A percentile compares a stretch with the other conserved stretches of the same genome.
These are phyloP conservation scores for Amanita jacksonii DNA, from an alignment of 768 basidiomycete species.

Conservation along the genomic window DNA sequence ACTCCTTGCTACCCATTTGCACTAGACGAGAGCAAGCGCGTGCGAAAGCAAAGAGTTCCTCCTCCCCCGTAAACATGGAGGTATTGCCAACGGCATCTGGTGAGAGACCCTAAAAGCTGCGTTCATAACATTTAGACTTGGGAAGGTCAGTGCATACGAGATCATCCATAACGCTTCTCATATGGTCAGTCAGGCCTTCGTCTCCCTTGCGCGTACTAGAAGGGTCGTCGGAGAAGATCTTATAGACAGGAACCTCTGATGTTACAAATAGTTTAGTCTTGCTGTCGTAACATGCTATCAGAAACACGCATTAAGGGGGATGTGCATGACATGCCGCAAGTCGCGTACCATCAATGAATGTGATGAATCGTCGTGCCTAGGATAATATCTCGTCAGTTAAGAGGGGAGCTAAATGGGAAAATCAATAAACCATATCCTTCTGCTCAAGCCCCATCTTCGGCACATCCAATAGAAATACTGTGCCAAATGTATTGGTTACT, in stretches of 20 bases:
- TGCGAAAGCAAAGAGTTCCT: constrained; percentile 96
- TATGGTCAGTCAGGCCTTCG: constrained; percentile 60
- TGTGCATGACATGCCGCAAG: background rate
- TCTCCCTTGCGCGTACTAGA: constrained; percentile 21
- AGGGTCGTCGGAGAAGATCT: constrained; percentile 78
- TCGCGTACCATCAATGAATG: constrained; percentile 82
- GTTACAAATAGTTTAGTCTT: constrained; percentile 86
- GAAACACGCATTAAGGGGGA: constrained; percentile 1
- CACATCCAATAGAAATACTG: constrained; percentile 81
- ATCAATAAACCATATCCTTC: constrained; percentile 66
- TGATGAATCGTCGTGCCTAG: constrained; percentile 91
- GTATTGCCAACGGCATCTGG: constrained; percentile 69
- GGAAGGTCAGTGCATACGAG: constrained; percentile 42
- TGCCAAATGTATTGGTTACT: constrained; percentile 79
- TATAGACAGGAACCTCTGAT: constrained; percentile 85
- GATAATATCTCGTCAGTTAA: background rate
- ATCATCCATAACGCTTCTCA: constrained; percentile 93
- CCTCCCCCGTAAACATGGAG: constrained; percentile 92
- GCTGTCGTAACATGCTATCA: constrained; percentile 82
- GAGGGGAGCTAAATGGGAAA: constrained; percentile 6
- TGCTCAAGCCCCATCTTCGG: constrained; percentile 80
- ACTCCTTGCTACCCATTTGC: constrained; percentile 87
- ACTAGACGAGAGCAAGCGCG: constrained; percentile 83
- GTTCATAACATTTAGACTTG: constrained; percentile 2
- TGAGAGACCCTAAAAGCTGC: constrained; percentile 54